These are phyloP conservation scores for Termitomyces sp. DNA, from an alignment of 768 basidiomycete species.

Conservation along the genomic window DNA sequence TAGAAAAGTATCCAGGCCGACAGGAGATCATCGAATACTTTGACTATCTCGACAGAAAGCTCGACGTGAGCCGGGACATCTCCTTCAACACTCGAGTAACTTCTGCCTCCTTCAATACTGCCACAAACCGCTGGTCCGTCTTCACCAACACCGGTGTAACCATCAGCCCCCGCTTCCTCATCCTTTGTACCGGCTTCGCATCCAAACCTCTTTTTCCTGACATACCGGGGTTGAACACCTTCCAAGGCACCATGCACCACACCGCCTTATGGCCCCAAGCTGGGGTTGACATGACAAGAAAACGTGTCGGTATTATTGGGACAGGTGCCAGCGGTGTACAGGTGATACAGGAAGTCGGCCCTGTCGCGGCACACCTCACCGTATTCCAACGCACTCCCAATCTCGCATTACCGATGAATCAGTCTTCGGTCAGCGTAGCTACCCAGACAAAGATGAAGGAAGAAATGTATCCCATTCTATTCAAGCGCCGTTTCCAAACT, in stretches of 20 bases:
- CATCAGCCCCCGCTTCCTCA: slow-evolving; percentile 16
- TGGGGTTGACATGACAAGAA: slow-evolving; percentile 15
- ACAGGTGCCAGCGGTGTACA: slow-evolving; percentile 20
- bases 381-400: slow-evolving; percentile 25
- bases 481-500: slow-evolving; percentile 16
- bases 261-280: slow-evolving; percentile 16
- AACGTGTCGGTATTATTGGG: slow-evolving; percentile 17
- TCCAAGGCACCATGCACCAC: slow-evolving; percentile 19
- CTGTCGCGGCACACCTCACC: slow-evolving; percentile 15
- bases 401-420: slow-evolving; percentile 17
- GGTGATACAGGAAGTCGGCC: slow-evolving; percentile 18
- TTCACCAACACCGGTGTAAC: slow-evolving; percentile 14
- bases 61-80: slow-evolving; percentile 18
- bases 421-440: slow-evolving; percentile 10
- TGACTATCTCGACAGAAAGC: slow-evolving; percentile 17
- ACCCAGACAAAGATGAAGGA: slow-evolving; percentile 14
- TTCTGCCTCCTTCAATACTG: slow-evolving; percentile 15
- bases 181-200: slow-evolving; percentile 19
- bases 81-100: slow-evolving; percentile 17
- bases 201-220: slow-evolving; percentile 6
- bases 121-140: slow-evolving; percentile 17
- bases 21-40: slow-evolving; percentile 16
- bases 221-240: slow-evolving; percentile 15
- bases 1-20: slow-evolving; percentile 12
- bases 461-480: background rate